Percentiles rank a stretch among this genome's conserved stretches.
Conservation (phyloP, 768 basidiomycete species). For the Leccinum barrowsii region DNA sequence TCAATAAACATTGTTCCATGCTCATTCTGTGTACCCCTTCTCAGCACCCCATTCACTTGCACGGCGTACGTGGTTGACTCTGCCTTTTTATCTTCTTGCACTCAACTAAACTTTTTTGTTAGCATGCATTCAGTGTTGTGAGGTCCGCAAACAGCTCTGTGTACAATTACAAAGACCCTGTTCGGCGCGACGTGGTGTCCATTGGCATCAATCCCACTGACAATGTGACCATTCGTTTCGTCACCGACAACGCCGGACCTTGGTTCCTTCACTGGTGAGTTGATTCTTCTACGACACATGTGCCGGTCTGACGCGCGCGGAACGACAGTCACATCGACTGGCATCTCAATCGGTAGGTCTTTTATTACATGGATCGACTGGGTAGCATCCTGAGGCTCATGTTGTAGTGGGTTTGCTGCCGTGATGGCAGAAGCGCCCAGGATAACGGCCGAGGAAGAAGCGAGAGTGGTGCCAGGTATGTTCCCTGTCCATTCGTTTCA, state of each 20-base stretch:
- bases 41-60: constrained; percentile 40
- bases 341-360: constrained; percentile 26
- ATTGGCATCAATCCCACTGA: constrained; percentile 28
- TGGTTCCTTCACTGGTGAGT: constrained; percentile 49
- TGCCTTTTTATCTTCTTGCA: background rate
- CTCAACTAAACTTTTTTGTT: background rate
- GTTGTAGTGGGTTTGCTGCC: constrained; percentile 25
- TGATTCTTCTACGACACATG: background rate
- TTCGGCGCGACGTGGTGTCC: constrained; percentile 33
- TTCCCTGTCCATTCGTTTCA: background rate
- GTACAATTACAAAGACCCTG: constrained; percentile 37
- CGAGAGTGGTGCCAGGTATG: constrained; percentile 20
- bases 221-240: constrained; percentile 55
- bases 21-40: constrained; percentile 3
- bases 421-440: constrained; percentile 27
- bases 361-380: background rate
- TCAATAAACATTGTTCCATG: background rate
- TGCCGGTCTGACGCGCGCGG: background rate
- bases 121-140: constrained; percentile 39
- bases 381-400: background rate
- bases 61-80: constrained; percentile 32
- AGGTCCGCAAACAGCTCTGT: constrained; percentile 26
- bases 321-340: constrained; percentile 28
- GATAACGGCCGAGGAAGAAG: constrained; percentile 7
- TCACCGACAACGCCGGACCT: constrained; percentile 64